Evolutionary conservation across 202 grass and related monocot species (phyloP), one percentile per base, ranked within the genome.

Genomic region (Bolboschoenoplectus hybrid): DNA sequence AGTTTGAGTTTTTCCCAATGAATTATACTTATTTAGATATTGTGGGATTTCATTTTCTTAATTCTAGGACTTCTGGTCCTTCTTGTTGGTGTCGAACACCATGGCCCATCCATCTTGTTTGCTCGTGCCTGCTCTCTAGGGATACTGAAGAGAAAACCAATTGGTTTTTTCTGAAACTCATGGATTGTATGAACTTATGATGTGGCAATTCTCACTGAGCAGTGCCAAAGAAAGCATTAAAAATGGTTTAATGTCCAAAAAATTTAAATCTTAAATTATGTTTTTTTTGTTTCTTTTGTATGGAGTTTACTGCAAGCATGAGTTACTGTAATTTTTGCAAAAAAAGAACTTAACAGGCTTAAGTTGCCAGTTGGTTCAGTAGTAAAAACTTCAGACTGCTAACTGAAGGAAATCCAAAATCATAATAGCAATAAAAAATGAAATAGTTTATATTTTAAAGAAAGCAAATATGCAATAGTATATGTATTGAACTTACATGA

Each of bases 381-480:
- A 41, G 35, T 79, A 79, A 41, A 56, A 76, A 38, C 73, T 36
- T 66, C 43, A 32, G 45, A 50, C 44, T 49, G 70, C 4, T 60
- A 58, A 41, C 36, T 7, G 5, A 79, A 58, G 14, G 14, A 39
- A 56, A 56, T 79, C 52, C 52, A 9, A 38, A 58, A 58, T 79
- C 49, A 79, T 58, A 58, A 38, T 79, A 40, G 49, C 11, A 40
- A 52, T 79, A 52, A 40, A 50, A 80, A 60, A 80, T 60, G 36
- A 80, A 80, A 39, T 80, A 57, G 39, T 61, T 10, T 80, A 77
- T 60, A 41, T 56, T 80, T 79, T 52, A 41, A 56, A 80, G 52
- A 60, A 61, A 60, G 19, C 7, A 80, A 74, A 41, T 80, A 61
- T 55, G 16, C 38, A 38, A 53, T 79, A 67, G 44, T 67, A 16